Evolutionary conservation across 2,329 filamentous ascomycete genomes (phyloP).

Genomic region (Amauroascus niger): DNA sequence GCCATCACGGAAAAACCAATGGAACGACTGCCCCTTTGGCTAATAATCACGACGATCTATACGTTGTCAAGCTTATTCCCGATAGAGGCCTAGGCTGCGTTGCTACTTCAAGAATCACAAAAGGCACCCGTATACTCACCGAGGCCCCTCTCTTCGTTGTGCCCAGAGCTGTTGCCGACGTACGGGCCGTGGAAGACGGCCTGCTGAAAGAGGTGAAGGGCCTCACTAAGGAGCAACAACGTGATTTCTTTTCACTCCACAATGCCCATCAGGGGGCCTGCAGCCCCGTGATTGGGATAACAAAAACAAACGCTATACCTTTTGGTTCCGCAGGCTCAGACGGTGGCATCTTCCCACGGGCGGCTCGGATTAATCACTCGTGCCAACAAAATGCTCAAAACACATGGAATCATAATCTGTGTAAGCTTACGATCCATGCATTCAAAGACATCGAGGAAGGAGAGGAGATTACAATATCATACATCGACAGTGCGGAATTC

Average conservation of each 20-base stretch:
- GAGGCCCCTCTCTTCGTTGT: conserved; percentile 14
- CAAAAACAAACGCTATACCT: conserved; percentile 14
- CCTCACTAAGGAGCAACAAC: conserved; percentile 11
- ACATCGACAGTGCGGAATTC: conserved; percentile 11
- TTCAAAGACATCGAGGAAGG: conserved; percentile 15
- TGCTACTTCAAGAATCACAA: conserved; percentile 10
- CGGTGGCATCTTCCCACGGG: conserved; percentile 13
- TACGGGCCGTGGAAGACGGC: conserved; percentile 1
- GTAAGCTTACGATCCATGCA: conserved; percentile 15
- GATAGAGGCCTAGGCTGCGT: conserved; percentile 10
- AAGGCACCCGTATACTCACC: conserved; percentile 15
- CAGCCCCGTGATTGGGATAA: conserved; percentile 12
- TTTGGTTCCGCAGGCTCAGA: conserved; percentile 8
- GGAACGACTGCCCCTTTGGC: not conserved
- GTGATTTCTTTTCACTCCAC: conserved; percentile 10
- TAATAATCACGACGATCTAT: not conserved
- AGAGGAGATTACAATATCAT: conserved; percentile 17
- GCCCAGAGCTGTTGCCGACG: not conserved
- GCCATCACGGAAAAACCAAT: not conserved
- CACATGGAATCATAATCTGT: conserved; percentile 13
- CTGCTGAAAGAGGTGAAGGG: conserved; percentile 6
- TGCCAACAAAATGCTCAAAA: conserved; percentile 16
- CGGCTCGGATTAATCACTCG: conserved; percentile 17
- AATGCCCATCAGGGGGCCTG: conserved; percentile 12
- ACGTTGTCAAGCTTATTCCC: conserved; percentile 5